phyloP scores from a whole-genome alignment of 2,329 filamentous ascomycete genomes.

The Pestalotiopsis sp. region DNA sequence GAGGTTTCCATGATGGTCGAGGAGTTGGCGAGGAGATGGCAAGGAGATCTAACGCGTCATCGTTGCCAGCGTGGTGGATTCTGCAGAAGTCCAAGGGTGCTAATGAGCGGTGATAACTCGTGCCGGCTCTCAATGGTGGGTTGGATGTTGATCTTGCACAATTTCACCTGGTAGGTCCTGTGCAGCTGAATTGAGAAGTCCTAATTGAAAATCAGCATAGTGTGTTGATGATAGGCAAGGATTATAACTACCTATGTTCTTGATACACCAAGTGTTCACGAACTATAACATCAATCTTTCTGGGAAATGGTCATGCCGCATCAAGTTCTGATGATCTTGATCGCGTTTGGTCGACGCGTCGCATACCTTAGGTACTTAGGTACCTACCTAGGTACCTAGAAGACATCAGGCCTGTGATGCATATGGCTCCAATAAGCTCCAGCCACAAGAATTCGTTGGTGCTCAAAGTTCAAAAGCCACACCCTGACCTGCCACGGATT shows the following conservation, averaged over 20 bases:
- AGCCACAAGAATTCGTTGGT: neutral
- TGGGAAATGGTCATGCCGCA: no score
- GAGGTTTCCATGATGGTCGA: constrained; percentile 51
- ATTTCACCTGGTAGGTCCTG: neutral
- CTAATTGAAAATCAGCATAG: neutral
- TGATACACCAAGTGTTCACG: neutral
- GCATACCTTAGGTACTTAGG: no score
- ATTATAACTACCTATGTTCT: neutral
- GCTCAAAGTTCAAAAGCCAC: neutral
- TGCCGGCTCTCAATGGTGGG: constrained; percentile 10
- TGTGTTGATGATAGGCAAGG: neutral
- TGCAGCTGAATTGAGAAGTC: neutral
- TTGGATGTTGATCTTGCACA: neutral
- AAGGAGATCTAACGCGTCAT: neutral
- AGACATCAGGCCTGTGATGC: neutral
- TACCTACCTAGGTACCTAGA: neutral
- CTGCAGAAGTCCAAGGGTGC: neutral
- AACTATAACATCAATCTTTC: no score
- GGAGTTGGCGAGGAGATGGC: neutral
- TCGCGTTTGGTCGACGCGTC: no score
- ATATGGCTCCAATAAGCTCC: neutral
- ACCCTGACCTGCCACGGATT: neutral
- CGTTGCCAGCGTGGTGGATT: neutral
- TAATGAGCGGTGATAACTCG: neutral
- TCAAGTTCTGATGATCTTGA: no score